These are phyloP conservation scores for Firmiana major DNA, from an alignment of 345 rosid species.

Conservation along the genomic window DNA sequence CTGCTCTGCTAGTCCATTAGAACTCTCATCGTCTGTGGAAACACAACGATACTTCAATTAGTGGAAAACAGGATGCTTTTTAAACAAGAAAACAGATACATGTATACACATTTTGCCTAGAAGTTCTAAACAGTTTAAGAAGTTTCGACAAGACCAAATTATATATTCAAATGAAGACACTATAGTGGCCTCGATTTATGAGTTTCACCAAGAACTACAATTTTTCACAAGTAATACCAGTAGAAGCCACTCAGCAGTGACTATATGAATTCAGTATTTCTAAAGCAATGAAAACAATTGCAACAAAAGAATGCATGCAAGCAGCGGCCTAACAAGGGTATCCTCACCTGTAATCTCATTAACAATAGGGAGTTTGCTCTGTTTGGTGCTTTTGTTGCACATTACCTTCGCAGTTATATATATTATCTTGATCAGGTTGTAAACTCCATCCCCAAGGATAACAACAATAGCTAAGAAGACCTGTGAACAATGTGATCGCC, in stretches of 20 bases:
- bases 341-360: slow-evolving; percentile 52
- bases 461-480: slow-evolving; percentile 85
- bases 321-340: neutral
- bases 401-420: slow-evolving; percentile 56
- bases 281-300: neutral
- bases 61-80: slow-evolving; percentile 1
- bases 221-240: neutral
- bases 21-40: slow-evolving; percentile 48
- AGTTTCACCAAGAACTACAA: neutral
- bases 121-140: neutral
- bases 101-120: neutral
- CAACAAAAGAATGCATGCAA: neutral
- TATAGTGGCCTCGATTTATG: neutral
- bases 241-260: neutral
- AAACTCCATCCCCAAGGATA: slow-evolving; percentile 91
- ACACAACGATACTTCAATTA: slow-evolving; percentile 6
- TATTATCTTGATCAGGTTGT: slow-evolving; percentile 80
- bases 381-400: slow-evolving; percentile 47
- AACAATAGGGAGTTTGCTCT: slow-evolving; percentile 51
- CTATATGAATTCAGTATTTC: neutral
- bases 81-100: neutral
- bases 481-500: slow-evolving; percentile 32
- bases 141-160: neutral
- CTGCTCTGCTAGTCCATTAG: slow-evolving; percentile 45
- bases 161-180: neutral